phyloP scores from a whole-genome alignment of 2,329 filamentous ascomycete species.

The Aureobasidium leucospermi region DNA sequence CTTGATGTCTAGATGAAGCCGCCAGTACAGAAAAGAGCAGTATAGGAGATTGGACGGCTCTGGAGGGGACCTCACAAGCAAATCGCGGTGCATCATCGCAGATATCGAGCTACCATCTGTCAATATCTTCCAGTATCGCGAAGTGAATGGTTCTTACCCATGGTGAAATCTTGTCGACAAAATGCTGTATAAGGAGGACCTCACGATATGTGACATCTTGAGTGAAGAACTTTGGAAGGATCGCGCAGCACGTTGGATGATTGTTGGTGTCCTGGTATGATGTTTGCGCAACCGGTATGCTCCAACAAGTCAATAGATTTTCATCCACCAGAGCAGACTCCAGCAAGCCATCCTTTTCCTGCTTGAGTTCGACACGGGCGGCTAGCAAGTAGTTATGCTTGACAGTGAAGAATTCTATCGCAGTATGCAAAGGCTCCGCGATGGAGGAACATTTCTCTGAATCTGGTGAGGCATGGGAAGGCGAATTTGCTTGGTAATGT shows the following conservation, averaged over 20 bases:
- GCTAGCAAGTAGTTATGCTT: background rate
- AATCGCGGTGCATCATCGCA: background rate
- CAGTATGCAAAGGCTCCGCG: background rate
- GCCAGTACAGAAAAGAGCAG: background rate
- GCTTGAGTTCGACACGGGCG: no score
- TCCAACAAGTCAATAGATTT: no score
- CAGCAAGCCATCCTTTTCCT: no score
- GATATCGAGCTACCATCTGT: background rate
- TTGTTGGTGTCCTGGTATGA: no score
- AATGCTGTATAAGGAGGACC: background rate
- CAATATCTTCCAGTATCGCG: background rate
- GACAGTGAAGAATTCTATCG: background rate
- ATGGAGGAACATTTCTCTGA: background rate
- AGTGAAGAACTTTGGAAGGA: background rate
- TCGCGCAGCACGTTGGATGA: no score
- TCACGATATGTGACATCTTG: background rate
- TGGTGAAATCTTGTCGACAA: background rate
- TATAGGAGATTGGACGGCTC: background rate
- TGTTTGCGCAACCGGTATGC: no score
- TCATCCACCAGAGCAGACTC: no score
- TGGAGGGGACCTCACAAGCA: background rate
- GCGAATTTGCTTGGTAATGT: no score
- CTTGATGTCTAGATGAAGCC: background rate
- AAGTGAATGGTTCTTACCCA: background rate
- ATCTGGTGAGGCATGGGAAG: no score